Conservation (phyloP, 1,284 basidiomycete species). For the Ganoderma sinense region DNA sequence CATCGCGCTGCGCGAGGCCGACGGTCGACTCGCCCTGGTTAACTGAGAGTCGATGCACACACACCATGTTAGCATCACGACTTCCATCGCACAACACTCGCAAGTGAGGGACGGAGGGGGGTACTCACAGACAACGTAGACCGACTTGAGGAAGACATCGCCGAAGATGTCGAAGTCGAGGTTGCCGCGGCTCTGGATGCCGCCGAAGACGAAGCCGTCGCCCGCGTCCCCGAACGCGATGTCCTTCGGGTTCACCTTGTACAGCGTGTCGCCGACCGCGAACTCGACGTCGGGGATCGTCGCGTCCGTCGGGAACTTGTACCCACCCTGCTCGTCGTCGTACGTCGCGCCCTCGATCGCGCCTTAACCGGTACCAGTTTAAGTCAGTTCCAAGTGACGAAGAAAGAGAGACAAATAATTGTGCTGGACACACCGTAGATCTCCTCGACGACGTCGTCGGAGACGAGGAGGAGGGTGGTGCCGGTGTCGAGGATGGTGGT, state of each 20-base stretch:
- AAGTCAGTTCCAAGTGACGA: no score
- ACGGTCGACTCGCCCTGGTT: conserved; percentile 40
- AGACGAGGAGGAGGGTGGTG: conserved; percentile 44
- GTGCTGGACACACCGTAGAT: conserved; percentile 38
- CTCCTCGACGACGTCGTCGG: conserved; percentile 41
- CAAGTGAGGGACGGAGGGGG: neutral
- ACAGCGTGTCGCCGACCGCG: conserved; percentile 44
- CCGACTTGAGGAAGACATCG: conserved; percentile 47
- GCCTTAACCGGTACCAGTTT: conserved; percentile 6
- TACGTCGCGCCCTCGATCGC: conserved; percentile 42
- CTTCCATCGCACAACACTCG: neutral
- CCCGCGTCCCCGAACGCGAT: conserved; percentile 41
- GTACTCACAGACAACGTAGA: conserved; percentile 48
- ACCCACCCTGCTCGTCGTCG: conserved; percentile 45
- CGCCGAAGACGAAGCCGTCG: conserved; percentile 39
- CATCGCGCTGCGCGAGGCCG: conserved; percentile 40
- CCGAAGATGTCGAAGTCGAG: conserved; percentile 48
- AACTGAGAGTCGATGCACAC: conserved; percentile 24
- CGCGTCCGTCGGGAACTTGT: conserved; percentile 44
- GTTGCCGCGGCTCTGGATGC: conserved; percentile 47
- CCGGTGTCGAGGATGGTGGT: conserved; percentile 51
- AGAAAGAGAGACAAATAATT: neutral
- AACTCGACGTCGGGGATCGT: conserved; percentile 43
- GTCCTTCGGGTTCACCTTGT: conserved; percentile 41
- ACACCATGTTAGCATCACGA: neutral